Conservation (phyloP, 495 filamentous ascomycete genomes). For the Tuber magnatum region DNA sequence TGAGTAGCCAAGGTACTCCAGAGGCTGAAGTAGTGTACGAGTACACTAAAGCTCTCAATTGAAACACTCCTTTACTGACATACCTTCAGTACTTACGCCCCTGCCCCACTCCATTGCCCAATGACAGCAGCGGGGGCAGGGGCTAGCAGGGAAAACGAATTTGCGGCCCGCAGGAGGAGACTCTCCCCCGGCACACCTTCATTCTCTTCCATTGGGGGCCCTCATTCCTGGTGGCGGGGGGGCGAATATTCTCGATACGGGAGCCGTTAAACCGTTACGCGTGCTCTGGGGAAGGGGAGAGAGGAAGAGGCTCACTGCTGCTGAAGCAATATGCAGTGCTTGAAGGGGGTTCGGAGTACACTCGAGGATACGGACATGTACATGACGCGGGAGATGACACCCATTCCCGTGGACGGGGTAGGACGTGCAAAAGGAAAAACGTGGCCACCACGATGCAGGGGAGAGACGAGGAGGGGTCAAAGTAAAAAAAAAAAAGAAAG, state of each 20-base stretch:
- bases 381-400: not conserved
- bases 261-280: not conserved
- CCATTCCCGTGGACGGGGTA: not conserved
- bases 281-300: not conserved
- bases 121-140: not conserved
- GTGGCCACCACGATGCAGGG: not conserved
- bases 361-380: not conserved
- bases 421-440: slow-evolving; percentile 1
- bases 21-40: not conserved
- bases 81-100: not conserved
- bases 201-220: not conserved
- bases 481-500: not conserved
- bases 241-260: not conserved
- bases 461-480: not conserved
- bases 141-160: not conserved
- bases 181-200: not conserved
- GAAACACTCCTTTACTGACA: not conserved
- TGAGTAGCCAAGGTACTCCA: not conserved
- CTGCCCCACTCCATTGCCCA: not conserved
- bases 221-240: not conserved
- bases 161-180: not conserved
- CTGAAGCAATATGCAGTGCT: not conserved
- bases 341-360: not conserved
- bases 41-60: not conserved
- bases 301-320: not conserved